Evolutionary conservation across 1,284 basidiomycete species (phyloP).

Genomic region (Vanrija sp.): DNA sequence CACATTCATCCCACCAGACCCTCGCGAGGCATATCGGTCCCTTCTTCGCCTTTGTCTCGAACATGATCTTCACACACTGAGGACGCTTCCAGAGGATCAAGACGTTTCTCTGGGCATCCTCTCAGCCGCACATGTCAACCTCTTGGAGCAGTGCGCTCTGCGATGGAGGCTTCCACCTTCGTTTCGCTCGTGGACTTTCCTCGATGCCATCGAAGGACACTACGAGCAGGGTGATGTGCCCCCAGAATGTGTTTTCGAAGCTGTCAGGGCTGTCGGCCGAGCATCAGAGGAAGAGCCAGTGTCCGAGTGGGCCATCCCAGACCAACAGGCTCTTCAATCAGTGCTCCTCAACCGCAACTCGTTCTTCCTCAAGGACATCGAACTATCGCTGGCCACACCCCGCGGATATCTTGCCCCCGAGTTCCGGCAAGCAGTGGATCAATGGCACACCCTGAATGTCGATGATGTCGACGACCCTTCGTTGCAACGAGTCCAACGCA

Average conservation of each 20-base stretch:
- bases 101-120: constrained; percentile 94
- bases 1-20: constrained; percentile 82
- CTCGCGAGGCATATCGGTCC: constrained; percentile 75
- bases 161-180: constrained; percentile 83
- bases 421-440: constrained; percentile 67
- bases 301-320: constrained; percentile 72
- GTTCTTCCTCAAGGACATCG: constrained; percentile 29
- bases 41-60: constrained; percentile 80
- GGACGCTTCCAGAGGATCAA: constrained; percentile 86
- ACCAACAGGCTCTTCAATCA: constrained; percentile 47
- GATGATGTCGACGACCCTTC: constrained; percentile 51
- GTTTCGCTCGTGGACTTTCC: constrained; percentile 73
- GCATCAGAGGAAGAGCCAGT: constrained; percentile 65
- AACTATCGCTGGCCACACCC: constrained; percentile 15
- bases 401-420: constrained; percentile 54
- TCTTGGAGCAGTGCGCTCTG: constrained; percentile 81
- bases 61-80: constrained; percentile 83
- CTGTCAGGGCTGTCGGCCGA: constrained; percentile 67
- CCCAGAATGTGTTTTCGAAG: constrained; percentile 89
- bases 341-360: constrained; percentile 23
- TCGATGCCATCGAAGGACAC: constrained; percentile 80
- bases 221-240: constrained; percentile 89
- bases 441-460: constrained; percentile 62
- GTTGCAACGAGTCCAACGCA: constrained; percentile 55
- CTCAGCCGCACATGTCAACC: constrained; percentile 71